Evolutionary conservation across 1,139 yeast species (phyloP).

Genomic region (Pichia sp.): DNA sequence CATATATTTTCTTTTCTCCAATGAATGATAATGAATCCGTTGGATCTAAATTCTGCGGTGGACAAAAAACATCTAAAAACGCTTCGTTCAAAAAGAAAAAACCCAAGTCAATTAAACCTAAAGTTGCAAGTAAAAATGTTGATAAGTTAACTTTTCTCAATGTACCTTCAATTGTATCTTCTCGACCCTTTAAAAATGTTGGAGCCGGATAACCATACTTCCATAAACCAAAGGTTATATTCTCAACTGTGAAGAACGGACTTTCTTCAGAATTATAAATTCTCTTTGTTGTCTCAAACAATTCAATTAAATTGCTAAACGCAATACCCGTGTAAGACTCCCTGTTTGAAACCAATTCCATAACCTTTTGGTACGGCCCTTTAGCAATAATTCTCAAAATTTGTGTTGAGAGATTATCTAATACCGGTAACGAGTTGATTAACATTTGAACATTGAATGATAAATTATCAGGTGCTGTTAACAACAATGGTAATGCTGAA

Average conservation of each 20-base stretch:
- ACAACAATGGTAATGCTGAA: conserved; percentile 51
- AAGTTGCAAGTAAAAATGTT: conserved; percentile 76
- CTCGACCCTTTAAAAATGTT: conserved; percentile 48
- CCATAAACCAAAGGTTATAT: conserved; percentile 51
- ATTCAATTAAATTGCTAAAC: conserved; percentile 61
- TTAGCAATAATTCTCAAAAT: conserved; percentile 60
- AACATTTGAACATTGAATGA: conserved; percentile 58
- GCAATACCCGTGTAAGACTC: conserved; percentile 69
- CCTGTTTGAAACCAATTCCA: conserved; percentile 65
- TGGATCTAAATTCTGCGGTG: conserved; percentile 38
- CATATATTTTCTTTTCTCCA: conserved; percentile 12
- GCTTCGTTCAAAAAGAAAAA: conserved; percentile 79
- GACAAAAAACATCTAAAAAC: conserved; percentile 79
- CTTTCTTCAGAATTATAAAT: conserved; percentile 54
- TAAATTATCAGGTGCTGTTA: conserved; percentile 49
- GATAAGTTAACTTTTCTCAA: conserved; percentile 81
- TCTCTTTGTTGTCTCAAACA: conserved; percentile 67
- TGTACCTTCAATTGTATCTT: conserved; percentile 61
- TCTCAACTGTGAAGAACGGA: conserved; percentile 59
- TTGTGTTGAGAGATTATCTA: conserved; percentile 73
- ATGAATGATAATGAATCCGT: conserved; percentile 28
- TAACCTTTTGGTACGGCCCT: conserved; percentile 67
- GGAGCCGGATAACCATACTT: conserved; percentile 57
- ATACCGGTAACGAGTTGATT: conserved; percentile 59
- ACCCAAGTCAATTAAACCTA: conserved; percentile 82